Percentiles rank a stretch among this genome's conserved stretches.
Evolutionary conservation across 2,329 filamentous ascomycete genomes (phyloP).

Genomic region (Pestalotiopsis sp.): DNA sequence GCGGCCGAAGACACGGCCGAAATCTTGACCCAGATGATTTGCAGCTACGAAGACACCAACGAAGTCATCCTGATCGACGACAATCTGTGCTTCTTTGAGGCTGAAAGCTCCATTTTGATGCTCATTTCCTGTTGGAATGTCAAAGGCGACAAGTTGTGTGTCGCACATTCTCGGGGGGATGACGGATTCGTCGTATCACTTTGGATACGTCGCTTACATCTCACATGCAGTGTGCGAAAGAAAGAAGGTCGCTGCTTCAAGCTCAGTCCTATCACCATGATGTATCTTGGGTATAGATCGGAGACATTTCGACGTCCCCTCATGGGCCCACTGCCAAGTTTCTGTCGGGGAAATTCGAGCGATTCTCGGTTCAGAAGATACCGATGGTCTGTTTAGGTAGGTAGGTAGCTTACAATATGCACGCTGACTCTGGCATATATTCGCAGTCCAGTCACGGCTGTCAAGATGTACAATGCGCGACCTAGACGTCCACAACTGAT

Average conservation of each 20-base stretch:
- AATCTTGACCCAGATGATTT: conserved; percentile 24
- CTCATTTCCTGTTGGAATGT: not conserved
- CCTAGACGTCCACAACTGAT: too few relatives aligned
- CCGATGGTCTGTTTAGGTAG: not conserved
- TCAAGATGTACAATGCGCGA: too few relatives aligned
- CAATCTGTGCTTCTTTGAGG: conserved; percentile 2
- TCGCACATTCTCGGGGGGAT: not conserved
- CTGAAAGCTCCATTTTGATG: not conserved
- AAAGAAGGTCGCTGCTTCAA: not conserved
- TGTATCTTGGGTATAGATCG: not conserved
- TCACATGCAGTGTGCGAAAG: not conserved
- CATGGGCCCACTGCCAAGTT: not conserved
- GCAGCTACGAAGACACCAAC: conserved; percentile 23
- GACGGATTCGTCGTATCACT: not conserved
- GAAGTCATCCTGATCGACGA: conserved; percentile 17
- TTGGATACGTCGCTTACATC: not conserved
- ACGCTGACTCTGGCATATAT: too few relatives aligned
- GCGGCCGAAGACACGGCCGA: conserved; percentile 27
- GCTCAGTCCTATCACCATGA: not conserved
- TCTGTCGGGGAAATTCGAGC: not conserved
- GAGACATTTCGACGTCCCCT: not conserved
- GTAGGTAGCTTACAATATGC: not conserved
- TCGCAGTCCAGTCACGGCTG: too few relatives aligned
- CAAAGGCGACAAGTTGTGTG: conserved; percentile 21
- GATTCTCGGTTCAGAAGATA: not conserved